Conservation (phyloP, 345 rosid species). For the Salix dunnii region DNA sequence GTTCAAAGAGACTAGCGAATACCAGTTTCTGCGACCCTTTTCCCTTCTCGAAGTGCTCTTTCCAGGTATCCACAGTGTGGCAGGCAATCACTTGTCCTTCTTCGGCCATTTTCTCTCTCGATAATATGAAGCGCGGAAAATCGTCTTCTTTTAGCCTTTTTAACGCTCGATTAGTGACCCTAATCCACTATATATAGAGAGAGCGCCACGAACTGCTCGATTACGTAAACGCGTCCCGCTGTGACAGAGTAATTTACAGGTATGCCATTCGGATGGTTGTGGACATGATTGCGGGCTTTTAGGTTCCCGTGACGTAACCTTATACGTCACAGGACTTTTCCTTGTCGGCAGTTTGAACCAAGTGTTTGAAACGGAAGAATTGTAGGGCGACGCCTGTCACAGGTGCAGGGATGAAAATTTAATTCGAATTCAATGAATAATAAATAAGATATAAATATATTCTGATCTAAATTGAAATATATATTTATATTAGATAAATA, state of each 20-base stretch:
- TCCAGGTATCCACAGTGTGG: constrained; percentile 35
- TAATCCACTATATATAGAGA: neutral
- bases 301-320: neutral
- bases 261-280: neutral
- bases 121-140: neutral
- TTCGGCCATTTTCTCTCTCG: constrained; percentile 21
- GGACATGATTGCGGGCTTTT: neutral
- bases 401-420: too few species aligned
- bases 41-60: constrained; percentile 22
- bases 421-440: too few species aligned
- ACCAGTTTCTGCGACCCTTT: constrained; percentile 27
- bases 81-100: constrained; percentile 31
- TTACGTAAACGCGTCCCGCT: neutral
- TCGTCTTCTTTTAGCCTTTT: neutral
- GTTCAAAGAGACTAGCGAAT: neutral
- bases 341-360: neutral
- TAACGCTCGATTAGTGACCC: neutral
- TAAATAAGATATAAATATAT: too few species aligned
- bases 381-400: neutral
- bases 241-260: neutral
- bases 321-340: neutral
- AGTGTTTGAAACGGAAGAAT: too few species aligned
- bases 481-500: too few species aligned
- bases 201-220: neutral
- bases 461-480: too few species aligned